These are phyloP conservation scores for Ophiobolus disseminans DNA, from an alignment of 2,329 filamentous ascomycete species.

Conservation along the genomic window DNA sequence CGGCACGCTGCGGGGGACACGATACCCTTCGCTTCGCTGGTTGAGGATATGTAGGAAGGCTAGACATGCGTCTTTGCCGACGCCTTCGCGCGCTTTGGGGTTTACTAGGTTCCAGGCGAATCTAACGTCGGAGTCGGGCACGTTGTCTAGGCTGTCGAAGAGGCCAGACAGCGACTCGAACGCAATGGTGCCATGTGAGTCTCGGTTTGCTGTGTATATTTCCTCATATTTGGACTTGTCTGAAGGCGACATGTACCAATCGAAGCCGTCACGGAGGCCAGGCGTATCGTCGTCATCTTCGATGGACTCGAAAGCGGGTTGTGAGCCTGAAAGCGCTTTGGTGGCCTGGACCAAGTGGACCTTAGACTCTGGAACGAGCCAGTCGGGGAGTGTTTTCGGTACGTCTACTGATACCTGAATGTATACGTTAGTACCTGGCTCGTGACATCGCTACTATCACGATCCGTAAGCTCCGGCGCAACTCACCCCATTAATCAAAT, in stretches of 20 bases:
- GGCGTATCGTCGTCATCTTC: slow-evolving; percentile 79
- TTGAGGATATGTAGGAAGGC: slow-evolving; percentile 97
- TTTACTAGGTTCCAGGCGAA: slow-evolving; percentile 98
- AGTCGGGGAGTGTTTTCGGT: slow-evolving; percentile 85
- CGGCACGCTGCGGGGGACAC: slow-evolving; percentile 89
- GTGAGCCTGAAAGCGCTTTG: slow-evolving; percentile 71
- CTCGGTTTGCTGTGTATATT: slow-evolving; percentile 92
- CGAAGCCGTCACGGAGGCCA: slow-evolving; percentile 93
- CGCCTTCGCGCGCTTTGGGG: slow-evolving; percentile 78
- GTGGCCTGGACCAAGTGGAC: slow-evolving; percentile 52
- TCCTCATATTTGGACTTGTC: slow-evolving; percentile 96
- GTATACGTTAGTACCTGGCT: neutral
- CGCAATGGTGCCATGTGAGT: slow-evolving; percentile 77
- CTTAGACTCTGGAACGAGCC: slow-evolving; percentile 89
- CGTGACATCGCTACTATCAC: neutral
- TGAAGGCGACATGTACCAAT: slow-evolving; percentile 97
- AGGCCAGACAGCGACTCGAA: slow-evolving; percentile 82
- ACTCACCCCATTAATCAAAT: slow-evolving; percentile 88
- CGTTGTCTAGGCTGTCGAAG: slow-evolving; percentile 73
- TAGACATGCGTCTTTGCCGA: slow-evolving; percentile 93
- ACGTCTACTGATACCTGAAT: slow-evolving; percentile 79
- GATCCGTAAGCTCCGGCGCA: neutral
- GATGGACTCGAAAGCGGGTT: slow-evolving; percentile 83
- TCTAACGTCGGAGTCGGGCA: slow-evolving; percentile 79
- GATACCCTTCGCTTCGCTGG: slow-evolving; percentile 91